Conservation (phyloP, 257 asterid genomes). For the Ilex asprella region DNA sequence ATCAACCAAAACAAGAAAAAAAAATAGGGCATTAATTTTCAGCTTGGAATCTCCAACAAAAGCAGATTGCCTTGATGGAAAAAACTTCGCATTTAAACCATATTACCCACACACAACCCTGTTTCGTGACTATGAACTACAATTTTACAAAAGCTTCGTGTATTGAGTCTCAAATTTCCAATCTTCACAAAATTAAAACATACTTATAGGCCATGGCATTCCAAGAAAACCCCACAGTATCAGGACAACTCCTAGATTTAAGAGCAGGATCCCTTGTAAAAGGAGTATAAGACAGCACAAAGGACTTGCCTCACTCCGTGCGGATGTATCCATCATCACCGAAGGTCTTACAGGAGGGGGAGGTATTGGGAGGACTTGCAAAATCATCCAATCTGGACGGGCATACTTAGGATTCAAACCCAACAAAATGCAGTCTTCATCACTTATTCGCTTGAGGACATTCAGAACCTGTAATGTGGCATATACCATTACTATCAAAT, state of each 20-base stretch:
- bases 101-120: background rate
- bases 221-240: no score
- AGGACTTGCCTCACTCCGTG: slow-evolving; percentile 87
- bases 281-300: slow-evolving; percentile 5
- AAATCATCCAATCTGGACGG: slow-evolving; percentile 99
- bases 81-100: no score
- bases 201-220: no score
- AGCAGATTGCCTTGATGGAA: no score
- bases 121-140: background rate
- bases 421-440: slow-evolving; percentile 70
- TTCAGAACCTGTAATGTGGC: slow-evolving; percentile 66
- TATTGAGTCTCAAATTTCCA: no score
- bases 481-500: background rate
- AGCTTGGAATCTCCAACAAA: no score
- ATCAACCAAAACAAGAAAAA: slow-evolving; percentile 10
- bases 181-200: no score
- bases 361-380: slow-evolving; percentile 97
- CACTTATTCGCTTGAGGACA: slow-evolving; percentile 85
- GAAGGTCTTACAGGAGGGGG: slow-evolving; percentile 99
- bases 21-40: no score
- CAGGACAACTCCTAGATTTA: no score
- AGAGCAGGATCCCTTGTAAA: no score
- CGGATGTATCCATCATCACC: slow-evolving; percentile 99
- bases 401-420: slow-evolving; percentile 92
- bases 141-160: no score